These are phyloP conservation scores for Leishmania martiniquensis DNA, from an alignment of 208 protist species.

Conservation along the genomic window DNA sequence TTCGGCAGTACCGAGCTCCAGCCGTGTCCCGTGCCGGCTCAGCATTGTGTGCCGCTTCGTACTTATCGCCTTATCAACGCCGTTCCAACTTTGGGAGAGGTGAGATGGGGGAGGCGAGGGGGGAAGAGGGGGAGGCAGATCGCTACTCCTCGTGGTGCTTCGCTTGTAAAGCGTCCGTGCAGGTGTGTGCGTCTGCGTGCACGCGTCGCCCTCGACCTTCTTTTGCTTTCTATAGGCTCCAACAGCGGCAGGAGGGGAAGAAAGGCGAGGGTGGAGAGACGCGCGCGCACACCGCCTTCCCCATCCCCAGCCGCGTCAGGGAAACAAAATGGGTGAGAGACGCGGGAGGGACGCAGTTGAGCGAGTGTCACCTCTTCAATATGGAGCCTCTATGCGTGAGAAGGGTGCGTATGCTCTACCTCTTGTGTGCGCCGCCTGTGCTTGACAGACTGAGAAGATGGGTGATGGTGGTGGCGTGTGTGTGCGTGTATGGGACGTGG, in stretches of 20 bases:
- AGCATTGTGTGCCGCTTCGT: conserved; percentile 36
- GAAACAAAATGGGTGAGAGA: no score
- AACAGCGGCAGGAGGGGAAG: no score
- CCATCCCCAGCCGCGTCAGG: no score
- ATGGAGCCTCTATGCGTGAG: neutral
- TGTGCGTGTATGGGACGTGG: neutral
- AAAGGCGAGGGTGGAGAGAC: no score
- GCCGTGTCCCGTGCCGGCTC: conserved; percentile 69
- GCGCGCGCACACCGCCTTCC: no score
- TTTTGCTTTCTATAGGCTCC: no score
- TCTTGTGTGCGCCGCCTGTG: neutral
- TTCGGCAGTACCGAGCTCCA: conserved; percentile 80
- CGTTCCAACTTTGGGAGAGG: neutral
- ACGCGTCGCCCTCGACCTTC: no score
- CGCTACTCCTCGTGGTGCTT: no score
- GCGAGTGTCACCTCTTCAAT: neutral
- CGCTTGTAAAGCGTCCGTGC: no score
- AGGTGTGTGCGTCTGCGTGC: no score
- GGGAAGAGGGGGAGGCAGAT: no score
- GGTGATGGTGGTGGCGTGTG: neutral
- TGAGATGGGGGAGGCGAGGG: neutral
- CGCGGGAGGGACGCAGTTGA: neutral
- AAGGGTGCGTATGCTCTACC: neutral
- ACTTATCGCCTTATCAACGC: neutral
- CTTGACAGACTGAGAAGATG: neutral